A percentile compares a stretch with the other conserved stretches of the same genome.
These are phyloP conservation scores for Kodamaea sp. DNA, from an alignment of 1,139 yeast genomes.

Conservation along the genomic window DNA sequence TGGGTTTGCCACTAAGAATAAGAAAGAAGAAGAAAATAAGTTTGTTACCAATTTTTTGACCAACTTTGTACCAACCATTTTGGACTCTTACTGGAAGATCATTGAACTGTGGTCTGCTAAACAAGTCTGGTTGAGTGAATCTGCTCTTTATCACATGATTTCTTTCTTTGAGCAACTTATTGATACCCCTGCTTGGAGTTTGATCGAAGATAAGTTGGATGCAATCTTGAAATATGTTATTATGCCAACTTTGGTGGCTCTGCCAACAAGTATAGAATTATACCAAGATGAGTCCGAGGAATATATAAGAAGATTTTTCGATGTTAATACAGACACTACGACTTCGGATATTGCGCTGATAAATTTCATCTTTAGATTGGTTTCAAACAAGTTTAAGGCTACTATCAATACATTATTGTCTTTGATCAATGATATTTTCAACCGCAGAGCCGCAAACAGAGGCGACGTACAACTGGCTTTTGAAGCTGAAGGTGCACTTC, in stretches of 20 bases:
- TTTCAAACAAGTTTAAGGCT: constrained; percentile 46
- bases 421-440: constrained; percentile 51
- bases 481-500: constrained; percentile 49
- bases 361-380: constrained; percentile 58
- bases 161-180: constrained; percentile 62
- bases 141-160: constrained; percentile 58
- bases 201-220: constrained; percentile 54
- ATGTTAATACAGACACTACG: constrained; percentile 64
- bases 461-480: constrained; percentile 31
- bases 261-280: constrained; percentile 53
- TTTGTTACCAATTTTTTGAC: constrained; percentile 47
- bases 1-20: constrained; percentile 38
- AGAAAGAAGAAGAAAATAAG: constrained; percentile 22
- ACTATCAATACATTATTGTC: constrained; percentile 40
- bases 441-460: constrained; percentile 34
- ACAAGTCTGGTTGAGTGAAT: constrained; percentile 58
- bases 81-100: constrained; percentile 55
- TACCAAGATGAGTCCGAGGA: constrained; percentile 75
- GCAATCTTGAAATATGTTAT: constrained; percentile 58
- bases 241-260: constrained; percentile 60
- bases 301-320: constrained; percentile 66
- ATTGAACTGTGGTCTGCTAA: constrained; percentile 58
- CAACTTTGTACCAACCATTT: constrained; percentile 58
- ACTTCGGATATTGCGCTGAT: constrained; percentile 83
- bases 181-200: constrained; percentile 51